phyloP scores from a whole-genome alignment of 371 early-diverging fungal genomes.

The Mucor ambiguus region DNA sequence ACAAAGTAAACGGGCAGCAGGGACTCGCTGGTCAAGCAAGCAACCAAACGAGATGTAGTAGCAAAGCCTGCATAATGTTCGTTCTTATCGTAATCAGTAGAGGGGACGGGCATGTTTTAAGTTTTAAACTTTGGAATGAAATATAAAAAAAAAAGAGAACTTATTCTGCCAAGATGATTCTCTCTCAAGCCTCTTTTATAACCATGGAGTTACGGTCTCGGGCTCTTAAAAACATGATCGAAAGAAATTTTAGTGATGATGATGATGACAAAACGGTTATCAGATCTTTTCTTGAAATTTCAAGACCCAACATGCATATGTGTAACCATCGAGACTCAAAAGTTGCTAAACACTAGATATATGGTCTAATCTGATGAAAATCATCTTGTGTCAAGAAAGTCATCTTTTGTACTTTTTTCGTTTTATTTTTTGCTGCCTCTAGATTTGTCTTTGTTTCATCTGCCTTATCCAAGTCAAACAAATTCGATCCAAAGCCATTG shows the following conservation, averaged over 20 bases:
- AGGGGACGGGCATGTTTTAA: conserved; percentile 26
- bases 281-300: conserved; percentile 5
- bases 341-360: not conserved
- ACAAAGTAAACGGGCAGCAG: conserved; percentile 51
- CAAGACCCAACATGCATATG: not conserved
- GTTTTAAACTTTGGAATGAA: not conserved
- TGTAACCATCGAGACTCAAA: not conserved
- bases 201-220: not conserved
- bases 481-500: not conserved
- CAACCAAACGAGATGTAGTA: conserved; percentile 61
- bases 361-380: not conserved
- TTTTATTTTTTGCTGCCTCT: not conserved
- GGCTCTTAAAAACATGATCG: not conserved
- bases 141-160: not conserved
- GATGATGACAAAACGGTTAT: conserved; percentile 7
- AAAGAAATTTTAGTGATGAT: not conserved
- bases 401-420: not conserved
- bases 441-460: not conserved
- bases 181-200: not conserved
- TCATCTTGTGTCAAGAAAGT: not conserved
- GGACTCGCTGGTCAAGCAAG: conserved; percentile 63
- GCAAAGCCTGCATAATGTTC: conserved; percentile 53
- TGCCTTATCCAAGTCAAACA: not conserved
- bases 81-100: conserved; percentile 28
- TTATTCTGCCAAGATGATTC: not conserved